phyloP scores from a whole-genome alignment of 768 basidiomycete species.

The Fomitopsis pulvina region DNA sequence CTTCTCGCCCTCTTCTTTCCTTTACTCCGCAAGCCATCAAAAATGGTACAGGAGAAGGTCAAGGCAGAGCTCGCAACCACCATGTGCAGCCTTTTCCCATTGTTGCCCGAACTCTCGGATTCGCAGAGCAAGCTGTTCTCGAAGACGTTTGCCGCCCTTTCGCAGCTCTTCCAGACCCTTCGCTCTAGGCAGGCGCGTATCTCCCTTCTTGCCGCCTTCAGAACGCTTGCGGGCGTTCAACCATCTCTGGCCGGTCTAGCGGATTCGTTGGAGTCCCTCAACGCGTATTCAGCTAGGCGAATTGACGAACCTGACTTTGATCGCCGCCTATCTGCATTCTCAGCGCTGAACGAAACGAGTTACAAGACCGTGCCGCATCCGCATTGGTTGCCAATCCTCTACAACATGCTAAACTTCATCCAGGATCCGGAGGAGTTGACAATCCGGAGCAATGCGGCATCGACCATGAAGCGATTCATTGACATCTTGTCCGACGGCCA shows the following conservation, averaged over 20 bases:
- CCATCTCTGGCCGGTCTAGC: slow-evolving; percentile 41
- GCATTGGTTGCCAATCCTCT: slow-evolving; percentile 74
- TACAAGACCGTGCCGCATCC: slow-evolving; percentile 42
- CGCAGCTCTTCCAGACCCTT: slow-evolving; percentile 71
- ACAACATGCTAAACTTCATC: slow-evolving; percentile 79
- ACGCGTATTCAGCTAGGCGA: slow-evolving; percentile 78
- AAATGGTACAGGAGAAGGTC: slow-evolving; percentile 75
- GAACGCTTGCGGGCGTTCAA: slow-evolving; percentile 41
- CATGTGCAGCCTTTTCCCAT: slow-evolving; percentile 53
- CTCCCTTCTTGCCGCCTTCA: slow-evolving; percentile 62
- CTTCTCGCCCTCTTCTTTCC: slow-evolving; percentile 73
- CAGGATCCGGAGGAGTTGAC: slow-evolving; percentile 88
- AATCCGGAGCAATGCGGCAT: slow-evolving; percentile 75
- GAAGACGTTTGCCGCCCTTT: slow-evolving; percentile 60
- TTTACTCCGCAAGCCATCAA: slow-evolving; percentile 69
- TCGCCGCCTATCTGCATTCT: slow-evolving; percentile 70
- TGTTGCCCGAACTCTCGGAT: slow-evolving; percentile 58
- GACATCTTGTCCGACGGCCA: slow-evolving; percentile 43
- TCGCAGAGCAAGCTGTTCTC: slow-evolving; percentile 34
- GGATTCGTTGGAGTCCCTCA: slow-evolving; percentile 58
- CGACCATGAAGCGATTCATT: slow-evolving; percentile 71
- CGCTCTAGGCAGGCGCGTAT: slow-evolving; percentile 66
- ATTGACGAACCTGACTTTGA: slow-evolving; percentile 94
- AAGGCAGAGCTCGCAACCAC: slow-evolving; percentile 80
- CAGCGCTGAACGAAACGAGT: slow-evolving; percentile 60